Base-by-base conservation (phyloP, 208 protist species). In the Phytomonas francai region DNA sequence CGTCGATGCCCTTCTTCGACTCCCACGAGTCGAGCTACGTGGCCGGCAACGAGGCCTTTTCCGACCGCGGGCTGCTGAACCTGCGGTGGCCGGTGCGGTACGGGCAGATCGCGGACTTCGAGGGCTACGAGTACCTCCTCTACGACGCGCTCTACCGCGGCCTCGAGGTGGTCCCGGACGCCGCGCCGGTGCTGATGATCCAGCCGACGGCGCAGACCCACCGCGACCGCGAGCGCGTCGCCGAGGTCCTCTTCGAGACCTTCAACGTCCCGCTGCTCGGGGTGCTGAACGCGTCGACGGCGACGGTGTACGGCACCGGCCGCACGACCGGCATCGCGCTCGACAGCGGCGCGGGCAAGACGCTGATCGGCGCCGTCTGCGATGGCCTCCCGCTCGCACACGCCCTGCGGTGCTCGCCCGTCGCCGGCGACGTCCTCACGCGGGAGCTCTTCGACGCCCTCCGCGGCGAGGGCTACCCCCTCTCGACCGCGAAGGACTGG, bases 331-430 rank as follows among this genome's bases (percentile, higher is more conserved):
- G 99, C 67, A 83, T 99, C 14, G 98, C 99, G 7, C 76, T 99
- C 33, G 98, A 99, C 78, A 97, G 92, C 67, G 99, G 99, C 57
- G 98, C 99, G 63, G 98, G 98, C 58, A 94, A 99, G 36, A 99
- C 98, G 14, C 97, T 99, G 68, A 89, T 99, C 60, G 94, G 98
- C 3, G 98, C 98, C 22, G 97, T 99, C 9, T 98, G 89, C 70
- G 97, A 99, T 59, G 98, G 98, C 69, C 98, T 97, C 77, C 75
- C 68, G 25, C 73, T 97, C 32, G 68, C 79, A 7, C 78, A 95
- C 68, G 79, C 86, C 1, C 73, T 94, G 36, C 75, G 77, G 11
- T 60, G 76, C 6, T 79, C 93, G 19, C 27, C 67, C 36, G 31
- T 97, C 16, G 92, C 87, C 12, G 95, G 95, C 12, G 74, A 89